Percentiles rank a stretch among this genome's conserved stretches.
Conservation (phyloP, 2,329 filamentous ascomycete genomes). For the Emmonsia crescens region DNA sequence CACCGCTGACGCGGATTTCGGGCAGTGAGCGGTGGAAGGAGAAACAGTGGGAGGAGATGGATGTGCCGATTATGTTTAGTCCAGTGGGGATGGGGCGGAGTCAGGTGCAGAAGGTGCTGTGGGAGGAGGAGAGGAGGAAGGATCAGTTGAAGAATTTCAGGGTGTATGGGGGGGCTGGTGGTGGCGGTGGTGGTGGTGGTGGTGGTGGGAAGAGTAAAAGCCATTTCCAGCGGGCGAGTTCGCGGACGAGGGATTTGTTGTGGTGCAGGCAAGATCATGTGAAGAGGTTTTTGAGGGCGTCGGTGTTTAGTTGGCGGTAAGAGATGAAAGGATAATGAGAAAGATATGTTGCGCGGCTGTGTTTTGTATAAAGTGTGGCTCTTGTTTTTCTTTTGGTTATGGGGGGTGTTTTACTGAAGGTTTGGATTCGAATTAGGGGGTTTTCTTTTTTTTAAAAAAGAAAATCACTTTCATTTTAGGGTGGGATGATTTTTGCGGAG, state of each 20-base stretch:
- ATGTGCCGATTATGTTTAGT: slow-evolving; percentile 30
- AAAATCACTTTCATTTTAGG: not conserved
- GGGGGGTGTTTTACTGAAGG: not conserved
- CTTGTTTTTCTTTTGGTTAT: not conserved
- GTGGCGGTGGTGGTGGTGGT: not conserved
- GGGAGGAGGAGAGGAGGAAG: slow-evolving; percentile 17
- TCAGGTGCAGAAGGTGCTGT: slow-evolving; percentile 19
- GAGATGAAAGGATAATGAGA: not conserved
- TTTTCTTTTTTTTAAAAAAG: not conserved
- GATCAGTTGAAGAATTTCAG: slow-evolving; percentile 8
- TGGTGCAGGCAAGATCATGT: slow-evolving; percentile 25
- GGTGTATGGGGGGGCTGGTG: slow-evolving; percentile 6
- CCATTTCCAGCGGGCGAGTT: slow-evolving; percentile 17
- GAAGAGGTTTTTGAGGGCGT: slow-evolving; percentile 20
- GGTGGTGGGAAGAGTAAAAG: not conserved
- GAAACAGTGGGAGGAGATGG: slow-evolving; percentile 24
- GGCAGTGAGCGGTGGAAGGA: slow-evolving; percentile 28
- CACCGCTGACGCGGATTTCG: slow-evolving; percentile 46
- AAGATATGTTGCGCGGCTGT: not conserved
- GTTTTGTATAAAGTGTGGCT: not conserved
- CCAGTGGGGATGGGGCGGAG: slow-evolving; percentile 16
- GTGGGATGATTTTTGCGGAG: not conserved
- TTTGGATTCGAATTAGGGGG: not conserved
- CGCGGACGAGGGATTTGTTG: slow-evolving; percentile 19
- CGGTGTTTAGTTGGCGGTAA: slow-evolving; percentile 13